Base-by-base conservation (phyloP, 352 stramenopile species). In the Phytopythium helicoides region DNA sequence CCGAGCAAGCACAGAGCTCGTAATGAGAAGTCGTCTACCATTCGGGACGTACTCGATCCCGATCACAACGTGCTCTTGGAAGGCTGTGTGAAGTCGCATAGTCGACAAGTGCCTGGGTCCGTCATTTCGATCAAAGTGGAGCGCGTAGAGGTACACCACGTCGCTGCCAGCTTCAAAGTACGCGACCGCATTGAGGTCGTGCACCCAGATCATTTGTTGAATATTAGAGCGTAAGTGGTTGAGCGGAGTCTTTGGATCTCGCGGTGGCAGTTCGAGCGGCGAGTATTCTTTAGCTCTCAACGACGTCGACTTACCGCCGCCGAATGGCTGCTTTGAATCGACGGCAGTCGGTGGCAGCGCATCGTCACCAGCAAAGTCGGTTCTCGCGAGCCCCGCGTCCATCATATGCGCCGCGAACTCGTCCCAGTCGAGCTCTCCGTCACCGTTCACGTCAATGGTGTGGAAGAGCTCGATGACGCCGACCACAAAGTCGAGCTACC, bases 401-500 rank as follows among this genome's bases (percentile, higher is more conserved):
- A 94, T 76, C 68, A 95, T 92, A 58, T 92, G 95, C 16, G 62
- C 68, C 0, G 84, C 85, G 53, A 97, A 97, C 62, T 97, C 88
- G 54, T 97, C 87, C 88, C 88, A 97, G 52, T 96, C 88, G 51
- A 96, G 65, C 18, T 71, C 64, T 11, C 73, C 71, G 64, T 97
- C 87, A 2, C 87, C 88, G 39, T 97, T 96, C 50, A 96, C 81
- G 58, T 97, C 88, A 48, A 97, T 95, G 16, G 89, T 89, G 34
- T 91, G 81, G 63, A 96, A 97, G 28, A 97, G 76, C 35, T 97
- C 83, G 44, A 92, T 85, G 18, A 92, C 77, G 16, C 81, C 72
- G 4, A 93, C 77, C 5, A 94, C 79, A 66, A 96, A 92, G 54
- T 92, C 76, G 10, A 93, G 59, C 64, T 88, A 28, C 14, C 36